Base-by-base conservation (phyloP, 441 rosid genomes). In the Lepidium campestre region DNA sequence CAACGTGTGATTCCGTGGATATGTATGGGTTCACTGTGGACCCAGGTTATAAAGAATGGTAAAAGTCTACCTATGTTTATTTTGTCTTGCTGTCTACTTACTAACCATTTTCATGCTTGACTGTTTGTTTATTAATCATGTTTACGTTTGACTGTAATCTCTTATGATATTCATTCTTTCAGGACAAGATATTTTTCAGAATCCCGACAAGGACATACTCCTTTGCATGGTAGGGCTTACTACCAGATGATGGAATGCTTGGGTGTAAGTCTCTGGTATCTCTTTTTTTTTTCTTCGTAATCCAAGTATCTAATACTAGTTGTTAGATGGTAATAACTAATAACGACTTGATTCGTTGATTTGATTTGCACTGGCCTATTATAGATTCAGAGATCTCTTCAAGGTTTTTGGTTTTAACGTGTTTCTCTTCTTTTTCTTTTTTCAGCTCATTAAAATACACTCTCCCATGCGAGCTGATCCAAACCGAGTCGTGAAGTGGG, bases 211-310 rank as follows among this genome's bases (percentile, higher is more conserved):
- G 98, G 99, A 29, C 99, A 95, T 77, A 95, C 96, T 37, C 99
- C 98, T 60, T 72, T 90, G 75, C 96, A 88, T 62, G 98, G 99
- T 36, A 83, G 99, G 70, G 97, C 97, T 76, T 91, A 89, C 79
- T 91, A 91, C 80, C 98, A 91, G 78, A 84, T 91, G 97, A 94
- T 94, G 98, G 97, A 91, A 76, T 94, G 97, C 67, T 82, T 94
- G 75, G 98, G 96, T 77, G 98, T 88, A 88, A 81, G 92, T 75
- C 65, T 62, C 48, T 48, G 67, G 19, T 65, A 23, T 18, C 46
- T 35, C 49, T 13, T 40, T 40, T 49, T 63, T 40, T 40, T 49
- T 63, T 70, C 64, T 36, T 58, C 20, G 20, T 37, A 13, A 4
- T 49, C 19, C 68, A 42, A 10, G 35, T 25, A 44, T 59, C 22